Evolutionary conservation across 352 stramenopile genomes (phyloP), one percentile per base, ranked within the genome.

Genomic region (Pythium biforme): DNA sequence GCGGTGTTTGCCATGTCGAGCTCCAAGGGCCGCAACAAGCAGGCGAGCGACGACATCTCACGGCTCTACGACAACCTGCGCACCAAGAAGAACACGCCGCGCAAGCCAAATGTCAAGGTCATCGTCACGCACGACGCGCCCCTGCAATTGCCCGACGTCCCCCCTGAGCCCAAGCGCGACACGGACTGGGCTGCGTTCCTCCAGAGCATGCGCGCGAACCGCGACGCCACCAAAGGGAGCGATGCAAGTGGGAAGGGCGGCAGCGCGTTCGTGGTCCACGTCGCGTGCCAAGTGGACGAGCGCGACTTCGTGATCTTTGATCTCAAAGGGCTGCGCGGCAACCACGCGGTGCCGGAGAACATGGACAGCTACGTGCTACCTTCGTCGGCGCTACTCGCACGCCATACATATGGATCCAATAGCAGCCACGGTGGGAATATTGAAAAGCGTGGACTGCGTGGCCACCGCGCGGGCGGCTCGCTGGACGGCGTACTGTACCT

Each of bases 1-100:
- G 81, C 79, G 11, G 82, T 90, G 47, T 75, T 86, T 55, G 75
- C 79, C 10, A 85, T 90, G 79, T 90, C 81, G 25, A 78, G 59
- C 14, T 90, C 81, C 6, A 75, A 69, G 25, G 76, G 73, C 55
- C 75, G 81, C 40, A 80, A 74, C 52, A 53, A 69, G 9, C 49
- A 71, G 15, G 81, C 72, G 4, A 68, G 57, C 25, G 62, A 22
- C 27, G 64, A 83, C 37, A 86, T 87, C 54, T 55, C 65, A 0
- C 58, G 54, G 17, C 82, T 89, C 37, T 78, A 81, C 62, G 73
- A 83, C 6, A 65, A 66, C 6, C 48, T 70, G 12, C 33, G 72
- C 25, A 76, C 25, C 37, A 68, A 47, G 41, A 51, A 37, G 17
- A 22, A 15, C 2, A 14, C 37, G 23, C 51, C 50, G n/a, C 68